phyloP scores from a whole-genome alignment of 2,329 filamentous ascomycete species.

The Alternaria sp. region DNA sequence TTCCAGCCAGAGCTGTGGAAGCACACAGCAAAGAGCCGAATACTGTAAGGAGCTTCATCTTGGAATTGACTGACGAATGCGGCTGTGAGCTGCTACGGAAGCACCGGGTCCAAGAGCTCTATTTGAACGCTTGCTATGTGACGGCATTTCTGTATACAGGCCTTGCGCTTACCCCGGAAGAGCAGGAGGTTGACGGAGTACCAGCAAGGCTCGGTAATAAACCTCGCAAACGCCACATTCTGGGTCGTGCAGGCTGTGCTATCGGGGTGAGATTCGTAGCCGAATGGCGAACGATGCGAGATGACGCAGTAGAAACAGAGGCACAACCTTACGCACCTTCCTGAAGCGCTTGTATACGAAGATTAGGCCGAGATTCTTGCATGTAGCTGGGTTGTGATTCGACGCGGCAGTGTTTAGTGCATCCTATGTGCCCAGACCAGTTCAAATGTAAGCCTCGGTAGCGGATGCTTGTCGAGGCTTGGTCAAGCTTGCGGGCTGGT shows the following conservation, averaged over 20 bases:
- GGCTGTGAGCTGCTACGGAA: conserved; percentile 1
- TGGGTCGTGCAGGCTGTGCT: conserved; percentile 6
- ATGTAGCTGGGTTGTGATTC: conserved; percentile 11
- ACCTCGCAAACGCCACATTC: conserved; percentile 6
- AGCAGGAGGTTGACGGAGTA: conserved; percentile 23
- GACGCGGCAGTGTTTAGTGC: conserved; percentile 5
- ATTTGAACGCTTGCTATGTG: conserved; percentile 28
- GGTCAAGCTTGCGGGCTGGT: conserved; percentile 7
- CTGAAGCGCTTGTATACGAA: conserved; percentile 15
- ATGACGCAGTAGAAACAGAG: conserved; percentile 18
- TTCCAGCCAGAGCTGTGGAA: conserved; percentile 41
- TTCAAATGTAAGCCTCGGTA: conserved; percentile 22
- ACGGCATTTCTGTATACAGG: conserved; percentile 19
- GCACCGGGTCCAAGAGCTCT: conserved; percentile 7
- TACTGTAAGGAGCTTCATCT: conserved; percentile 45
- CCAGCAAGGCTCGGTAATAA: conserved; percentile 1
- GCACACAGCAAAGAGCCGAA: conserved; percentile 40
- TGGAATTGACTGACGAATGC: conserved; percentile 22
- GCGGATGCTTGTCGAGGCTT: conserved; percentile 29
- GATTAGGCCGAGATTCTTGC: conserved; percentile 1
- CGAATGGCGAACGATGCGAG: conserved; percentile 9
- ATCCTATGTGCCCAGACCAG: neutral
- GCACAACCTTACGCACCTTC: conserved; percentile 21
- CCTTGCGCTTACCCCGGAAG: conserved; percentile 25
- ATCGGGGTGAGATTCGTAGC: conserved; percentile 4